A percentile compares a stretch with the other conserved stretches of the same genome.
These are phyloP conservation scores for Polychaeton citri DNA, from an alignment of 2,329 filamentous ascomycete genomes.

Conservation along the genomic window DNA sequence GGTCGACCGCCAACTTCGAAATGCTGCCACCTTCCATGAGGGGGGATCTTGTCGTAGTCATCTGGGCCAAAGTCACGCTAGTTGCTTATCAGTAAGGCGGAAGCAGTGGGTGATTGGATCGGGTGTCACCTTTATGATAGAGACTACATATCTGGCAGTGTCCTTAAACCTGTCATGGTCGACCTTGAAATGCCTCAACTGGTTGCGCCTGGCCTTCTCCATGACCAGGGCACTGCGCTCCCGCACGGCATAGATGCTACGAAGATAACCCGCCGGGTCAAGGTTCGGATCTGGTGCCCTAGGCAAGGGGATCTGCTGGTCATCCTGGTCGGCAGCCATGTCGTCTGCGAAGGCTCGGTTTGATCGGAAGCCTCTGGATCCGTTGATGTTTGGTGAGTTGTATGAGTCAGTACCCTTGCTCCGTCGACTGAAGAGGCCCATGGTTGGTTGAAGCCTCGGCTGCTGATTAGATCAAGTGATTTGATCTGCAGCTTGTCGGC, in stretches of 20 bases:
- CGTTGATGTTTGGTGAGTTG: background rate
- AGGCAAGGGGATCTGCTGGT: constrained; percentile 51
- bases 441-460: too few relatives aligned
- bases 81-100: background rate
- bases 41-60: constrained; percentile 60
- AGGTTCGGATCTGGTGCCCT: constrained; percentile 74
- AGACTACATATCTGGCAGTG: constrained; percentile 76
- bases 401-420: background rate
- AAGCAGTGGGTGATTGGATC: background rate
- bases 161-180: constrained; percentile 74
- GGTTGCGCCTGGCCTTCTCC: constrained; percentile 62
- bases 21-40: constrained; percentile 77
- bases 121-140: constrained; percentile 94
- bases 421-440: background rate
- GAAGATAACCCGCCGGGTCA: constrained; percentile 80
- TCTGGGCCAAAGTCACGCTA: constrained; percentile 54
- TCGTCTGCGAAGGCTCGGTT: background rate
- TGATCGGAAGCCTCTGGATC: background rate
- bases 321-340: background rate
- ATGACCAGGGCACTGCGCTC: constrained; percentile 63
- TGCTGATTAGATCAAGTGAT: too few relatives aligned
- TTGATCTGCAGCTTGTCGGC: too few relatives aligned
- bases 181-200: constrained; percentile 75
- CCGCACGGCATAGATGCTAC: constrained; percentile 77
- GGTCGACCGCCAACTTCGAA: constrained; percentile 70